Percentiles rank a stretch among this genome's conserved stretches.
Conservation (phyloP, 768 basidiomycete genomes). For the Trametes cingulata region DNA sequence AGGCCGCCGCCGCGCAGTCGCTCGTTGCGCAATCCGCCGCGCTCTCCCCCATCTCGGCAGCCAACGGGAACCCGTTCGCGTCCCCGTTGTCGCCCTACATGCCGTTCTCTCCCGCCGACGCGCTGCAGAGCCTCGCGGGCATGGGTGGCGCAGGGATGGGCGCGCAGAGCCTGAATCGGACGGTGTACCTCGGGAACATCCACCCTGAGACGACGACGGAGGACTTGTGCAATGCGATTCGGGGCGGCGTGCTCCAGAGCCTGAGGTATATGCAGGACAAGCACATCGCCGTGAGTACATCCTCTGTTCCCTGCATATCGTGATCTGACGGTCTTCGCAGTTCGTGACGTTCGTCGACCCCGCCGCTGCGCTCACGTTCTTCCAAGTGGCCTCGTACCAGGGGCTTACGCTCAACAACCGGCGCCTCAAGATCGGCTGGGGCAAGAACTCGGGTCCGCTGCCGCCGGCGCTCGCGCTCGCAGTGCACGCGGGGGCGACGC, state of each 20-base stretch:
- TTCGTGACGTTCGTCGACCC: constrained; percentile 98
- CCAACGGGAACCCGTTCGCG: constrained; percentile 29
- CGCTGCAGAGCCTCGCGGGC: constrained; percentile 51
- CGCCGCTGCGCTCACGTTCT: constrained; percentile 90
- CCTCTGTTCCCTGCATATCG: too few species aligned
- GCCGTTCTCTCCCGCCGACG: constrained; percentile 39
- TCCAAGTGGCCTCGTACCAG: constrained; percentile 86
- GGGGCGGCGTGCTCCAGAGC: constrained; percentile 96
- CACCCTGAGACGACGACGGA: constrained; percentile 95
- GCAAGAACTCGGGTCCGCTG: constrained; percentile 90
- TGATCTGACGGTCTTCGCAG: too few species aligned
- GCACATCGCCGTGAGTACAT: constrained; percentile 81
- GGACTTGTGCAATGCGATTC: constrained; percentile 93
- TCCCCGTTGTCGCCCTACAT: constrained; percentile 35
- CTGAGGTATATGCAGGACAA: constrained; percentile 96
- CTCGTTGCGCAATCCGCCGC: constrained; percentile 53
- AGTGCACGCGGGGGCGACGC: constrained; percentile 89
- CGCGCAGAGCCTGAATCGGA: constrained; percentile 76
- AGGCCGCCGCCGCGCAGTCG: constrained; percentile 84
- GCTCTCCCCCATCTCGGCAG: constrained; percentile 33
- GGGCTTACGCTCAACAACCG: constrained; percentile 92
- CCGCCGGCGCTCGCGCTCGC: constrained; percentile 82
- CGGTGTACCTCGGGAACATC: constrained; percentile 94
- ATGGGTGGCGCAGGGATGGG: too few species aligned
- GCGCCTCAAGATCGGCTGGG: constrained; percentile 97